A percentile compares a stretch with the other conserved stretches of the same genome.
Evolutionary conservation across 1,139 yeast genomes (phyloP).

Genomic region (Suhomyces coccinellae): DNA sequence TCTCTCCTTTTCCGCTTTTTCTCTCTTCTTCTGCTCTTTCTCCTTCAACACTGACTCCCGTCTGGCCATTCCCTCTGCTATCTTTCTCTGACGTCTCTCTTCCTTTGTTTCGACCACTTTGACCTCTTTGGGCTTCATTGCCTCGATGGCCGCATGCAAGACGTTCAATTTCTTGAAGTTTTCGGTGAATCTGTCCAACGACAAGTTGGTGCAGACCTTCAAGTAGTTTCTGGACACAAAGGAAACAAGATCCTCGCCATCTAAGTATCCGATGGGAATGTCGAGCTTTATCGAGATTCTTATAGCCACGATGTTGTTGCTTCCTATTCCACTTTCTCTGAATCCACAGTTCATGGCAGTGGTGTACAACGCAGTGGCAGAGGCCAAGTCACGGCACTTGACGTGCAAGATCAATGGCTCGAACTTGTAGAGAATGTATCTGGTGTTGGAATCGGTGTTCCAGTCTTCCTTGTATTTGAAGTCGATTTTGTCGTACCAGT

Average conservation of each 20-base stretch:
- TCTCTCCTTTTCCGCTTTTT: constrained; percentile 19
- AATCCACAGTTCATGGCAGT: constrained; percentile 84
- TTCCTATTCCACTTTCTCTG: constrained; percentile 83
- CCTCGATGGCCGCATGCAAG: constrained; percentile 44
- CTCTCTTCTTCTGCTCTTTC: constrained; percentile 24
- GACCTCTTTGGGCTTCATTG: constrained; percentile 18
- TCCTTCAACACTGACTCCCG: constrained; percentile 33
- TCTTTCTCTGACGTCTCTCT: constrained; percentile 59
- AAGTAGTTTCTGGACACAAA: constrained; percentile 55
- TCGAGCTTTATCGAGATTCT: constrained; percentile 71
- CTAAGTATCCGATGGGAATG: constrained; percentile 65
- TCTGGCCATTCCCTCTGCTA: constrained; percentile 58
- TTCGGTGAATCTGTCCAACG: constrained; percentile 62
- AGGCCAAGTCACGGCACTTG: constrained; percentile 60
- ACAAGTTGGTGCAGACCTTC: constrained; percentile 46
- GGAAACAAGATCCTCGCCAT: constrained; percentile 30
- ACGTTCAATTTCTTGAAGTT: constrained; percentile 56
- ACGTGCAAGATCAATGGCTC: constrained; percentile 86
- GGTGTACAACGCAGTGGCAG: constrained; percentile 64
- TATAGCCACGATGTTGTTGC: constrained; percentile 75
- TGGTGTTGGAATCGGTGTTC: constrained; percentile 23
- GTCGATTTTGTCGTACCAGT: constrained; percentile 49
- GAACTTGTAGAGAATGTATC: constrained; percentile 70
- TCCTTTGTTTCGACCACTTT: constrained; percentile 39
- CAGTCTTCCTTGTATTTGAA: constrained; percentile 22